Base-by-base conservation (phyloP, 306 rosid genomes). In the Casuarina cunninghamiana region DNA sequence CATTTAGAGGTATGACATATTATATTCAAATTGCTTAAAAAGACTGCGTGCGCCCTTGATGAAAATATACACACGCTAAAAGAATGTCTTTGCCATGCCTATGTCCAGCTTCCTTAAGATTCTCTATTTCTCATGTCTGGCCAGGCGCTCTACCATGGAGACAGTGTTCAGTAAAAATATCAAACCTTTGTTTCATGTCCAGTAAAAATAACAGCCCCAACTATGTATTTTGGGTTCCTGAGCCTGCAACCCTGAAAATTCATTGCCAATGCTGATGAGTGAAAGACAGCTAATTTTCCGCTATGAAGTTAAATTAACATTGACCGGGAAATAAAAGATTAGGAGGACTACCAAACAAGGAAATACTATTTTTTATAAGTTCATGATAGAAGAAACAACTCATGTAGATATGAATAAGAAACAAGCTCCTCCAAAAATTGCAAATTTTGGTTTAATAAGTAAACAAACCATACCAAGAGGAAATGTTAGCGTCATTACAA, bases 131-230 rank as follows among this genome's bases (percentile, higher is more conserved):
- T 12, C 9, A 62, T 35, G 69, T 62, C 16, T 35, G 43, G 12
- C 42, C 43, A 11, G 4, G 69, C 42, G 35, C 37, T 38, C 41
- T 4, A 13, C 49, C 11, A 42, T 17, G 1, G 37, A 9, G 3
- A 15, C 8, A n/a, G 35, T 4, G 5, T n/a, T n/a, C n/a, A n/a
- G n/a, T n/a, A n/a, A n/a, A n/a, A n/a, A 76, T 26, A 76, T 58
- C 84, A 61, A 79, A 95, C 99, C 99, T 95, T 95, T 49, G 99
- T 95, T 86, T 95, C 99, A 6, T 84, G 99, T 75, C 99, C 99
- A 9, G 99, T 88, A 82, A 95, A 95, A 85, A 95, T 83, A 81
- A 93, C 99, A 81, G 87, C 90, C 73, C 88, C 97, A 78, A 95
- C 97, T 84, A 95, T 81, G 86, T 92, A 91, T 69, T 93, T 94